phyloP scores from a whole-genome alignment of 139 green algal genomes.

The Pseudopediastrum boryanum region DNA sequence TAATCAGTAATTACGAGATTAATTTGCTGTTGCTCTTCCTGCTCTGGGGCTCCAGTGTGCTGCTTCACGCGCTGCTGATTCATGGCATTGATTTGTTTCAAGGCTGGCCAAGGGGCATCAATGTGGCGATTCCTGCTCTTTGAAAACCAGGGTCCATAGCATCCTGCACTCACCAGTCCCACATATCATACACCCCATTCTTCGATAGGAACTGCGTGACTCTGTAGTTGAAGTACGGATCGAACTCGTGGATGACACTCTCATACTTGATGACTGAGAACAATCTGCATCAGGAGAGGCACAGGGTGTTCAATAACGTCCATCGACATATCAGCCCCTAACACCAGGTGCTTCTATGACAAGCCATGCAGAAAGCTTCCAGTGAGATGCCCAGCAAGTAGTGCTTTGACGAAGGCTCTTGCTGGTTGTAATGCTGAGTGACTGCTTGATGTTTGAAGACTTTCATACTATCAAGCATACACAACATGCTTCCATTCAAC shows the following conservation, averaged over 20 bases:
- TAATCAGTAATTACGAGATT: too few relatives aligned
- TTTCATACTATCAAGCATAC: too few relatives aligned
- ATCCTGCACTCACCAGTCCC: constrained; percentile 86
- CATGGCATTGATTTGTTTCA: too few relatives aligned
- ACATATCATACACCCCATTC: constrained; percentile 84
- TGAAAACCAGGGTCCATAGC: too few relatives aligned
- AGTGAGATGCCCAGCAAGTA: not conserved
- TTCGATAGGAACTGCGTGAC: constrained; percentile 86
- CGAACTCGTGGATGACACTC: constrained; percentile 87
- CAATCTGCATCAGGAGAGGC: constrained; percentile 42
- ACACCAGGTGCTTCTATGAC: not conserved
- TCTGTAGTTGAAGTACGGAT: constrained; percentile 91
- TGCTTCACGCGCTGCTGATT: too few relatives aligned
- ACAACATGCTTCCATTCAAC: not conserved
- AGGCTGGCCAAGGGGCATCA: too few relatives aligned
- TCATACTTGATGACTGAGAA: constrained; percentile 97
- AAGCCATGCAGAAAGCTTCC: not conserved
- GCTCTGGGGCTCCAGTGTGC: too few relatives aligned
- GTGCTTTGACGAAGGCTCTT: not conserved
- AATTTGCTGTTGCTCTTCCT: too few relatives aligned
- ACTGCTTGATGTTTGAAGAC: not conserved
- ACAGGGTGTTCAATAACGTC: not conserved
- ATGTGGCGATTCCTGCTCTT: too few relatives aligned
- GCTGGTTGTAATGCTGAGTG: not conserved
- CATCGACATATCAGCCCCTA: constrained; percentile 1